Conservation (phyloP, 768 basidiomycete species). For the Tulasnella sp. region DNA sequence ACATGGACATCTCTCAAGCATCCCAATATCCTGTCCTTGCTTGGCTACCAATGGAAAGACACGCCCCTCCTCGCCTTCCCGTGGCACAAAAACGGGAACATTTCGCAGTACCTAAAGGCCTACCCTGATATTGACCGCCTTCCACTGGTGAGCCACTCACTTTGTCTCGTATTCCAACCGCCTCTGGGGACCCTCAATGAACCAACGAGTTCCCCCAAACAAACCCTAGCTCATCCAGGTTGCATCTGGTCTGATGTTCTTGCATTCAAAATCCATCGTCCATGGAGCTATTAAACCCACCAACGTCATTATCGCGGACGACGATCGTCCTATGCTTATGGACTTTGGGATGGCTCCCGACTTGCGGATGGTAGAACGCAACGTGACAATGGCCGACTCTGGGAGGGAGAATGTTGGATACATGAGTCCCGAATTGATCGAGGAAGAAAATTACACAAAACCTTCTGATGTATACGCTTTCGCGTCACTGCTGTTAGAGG, state of each 20-base stretch:
- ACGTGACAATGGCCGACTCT: no score
- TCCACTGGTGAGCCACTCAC: background rate
- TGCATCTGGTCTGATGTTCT: conserved; percentile 26
- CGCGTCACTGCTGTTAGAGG: no score
- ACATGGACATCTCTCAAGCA: background rate
- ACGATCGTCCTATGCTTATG: no score
- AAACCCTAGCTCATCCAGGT: conserved; percentile 21
- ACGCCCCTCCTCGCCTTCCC: background rate
- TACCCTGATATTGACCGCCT: background rate
- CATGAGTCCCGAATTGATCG: no score
- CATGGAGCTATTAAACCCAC: conserved; percentile 24
- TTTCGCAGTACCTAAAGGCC: background rate
- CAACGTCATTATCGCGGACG: no score
- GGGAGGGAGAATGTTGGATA: no score
- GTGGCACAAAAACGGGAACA: background rate
- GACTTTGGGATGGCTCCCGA: no score
- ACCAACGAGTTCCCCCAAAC: background rate
- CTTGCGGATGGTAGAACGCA: no score
- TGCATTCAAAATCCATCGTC: conserved; percentile 27
- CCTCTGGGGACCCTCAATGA: background rate
- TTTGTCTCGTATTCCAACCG: background rate
- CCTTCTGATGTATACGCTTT: no score
- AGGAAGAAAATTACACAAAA: no score
- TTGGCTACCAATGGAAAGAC: background rate
- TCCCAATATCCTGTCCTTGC: background rate